phyloP scores from a whole-genome alignment of 352 stramenopile species.

The Phytophthora rubi region DNA sequence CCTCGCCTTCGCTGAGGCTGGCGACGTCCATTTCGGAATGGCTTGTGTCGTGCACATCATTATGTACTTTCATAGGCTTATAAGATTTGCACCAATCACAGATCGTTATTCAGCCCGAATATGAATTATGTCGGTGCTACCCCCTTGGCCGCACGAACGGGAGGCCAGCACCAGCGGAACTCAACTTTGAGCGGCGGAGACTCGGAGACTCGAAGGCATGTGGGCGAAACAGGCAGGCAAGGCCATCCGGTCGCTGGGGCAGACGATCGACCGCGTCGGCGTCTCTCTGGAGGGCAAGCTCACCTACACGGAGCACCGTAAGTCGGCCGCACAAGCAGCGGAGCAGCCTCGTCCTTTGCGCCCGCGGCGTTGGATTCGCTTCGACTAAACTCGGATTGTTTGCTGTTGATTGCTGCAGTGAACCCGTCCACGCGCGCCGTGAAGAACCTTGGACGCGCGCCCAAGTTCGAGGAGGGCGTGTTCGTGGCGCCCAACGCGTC shows the following conservation, averaged over 20 bases:
- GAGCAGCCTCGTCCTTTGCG: background rate
- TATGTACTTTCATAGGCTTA: slow-evolving; percentile 8
- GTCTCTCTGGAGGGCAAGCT: slow-evolving; percentile 81
- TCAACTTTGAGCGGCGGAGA: slow-evolving; percentile 22
- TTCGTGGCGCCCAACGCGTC: slow-evolving; percentile 94
- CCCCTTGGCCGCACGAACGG: slow-evolving; percentile 35
- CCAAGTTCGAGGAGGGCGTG: slow-evolving; percentile 55
- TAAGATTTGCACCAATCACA: slow-evolving; percentile 6
- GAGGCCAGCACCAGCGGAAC: slow-evolving; percentile 49
- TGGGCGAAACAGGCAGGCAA: slow-evolving; percentile 82
- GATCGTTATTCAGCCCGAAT: background rate
- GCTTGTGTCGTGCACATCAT: slow-evolving; percentile 10
- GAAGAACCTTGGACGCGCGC: slow-evolving; percentile 69
- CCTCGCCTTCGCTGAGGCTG: slow-evolving; percentile 7
- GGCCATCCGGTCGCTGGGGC: slow-evolving; percentile 81
- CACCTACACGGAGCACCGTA: slow-evolving; percentile 90
- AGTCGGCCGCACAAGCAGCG: slow-evolving; percentile 26
- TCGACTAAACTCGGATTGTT: slow-evolving; percentile 8
- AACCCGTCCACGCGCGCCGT: slow-evolving; percentile 85
- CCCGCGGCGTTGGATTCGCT: background rate
- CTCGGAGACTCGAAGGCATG: slow-evolving; percentile 47
- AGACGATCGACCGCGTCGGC: slow-evolving; percentile 87
- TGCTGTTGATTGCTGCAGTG: slow-evolving; percentile 47
- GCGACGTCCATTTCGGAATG: slow-evolving; percentile 15
- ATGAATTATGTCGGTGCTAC: slow-evolving; percentile 25